These are phyloP conservation scores for Suillus subalutaceus DNA, from an alignment of 768 basidiomycete species.

Conservation along the genomic window DNA sequence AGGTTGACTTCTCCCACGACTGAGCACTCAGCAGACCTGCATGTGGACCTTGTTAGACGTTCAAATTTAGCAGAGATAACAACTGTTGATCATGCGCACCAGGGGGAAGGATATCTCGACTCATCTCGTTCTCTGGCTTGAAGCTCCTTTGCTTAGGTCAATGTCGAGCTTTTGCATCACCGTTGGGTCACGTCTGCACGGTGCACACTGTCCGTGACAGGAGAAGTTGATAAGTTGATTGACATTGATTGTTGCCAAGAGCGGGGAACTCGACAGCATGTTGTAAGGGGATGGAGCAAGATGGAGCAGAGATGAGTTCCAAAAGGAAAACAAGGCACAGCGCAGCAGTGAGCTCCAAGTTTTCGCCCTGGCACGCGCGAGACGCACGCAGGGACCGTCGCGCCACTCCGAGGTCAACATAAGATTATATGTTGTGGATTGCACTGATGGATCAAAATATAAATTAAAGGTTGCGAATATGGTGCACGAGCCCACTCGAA, in stretches of 20 bases:
- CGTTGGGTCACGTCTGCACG: background rate
- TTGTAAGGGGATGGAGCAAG: background rate
- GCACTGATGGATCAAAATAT: no score
- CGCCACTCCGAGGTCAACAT: no score
- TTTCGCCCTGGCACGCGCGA: background rate
- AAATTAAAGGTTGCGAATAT: no score
- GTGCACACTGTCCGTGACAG: background rate
- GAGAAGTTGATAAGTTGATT: background rate
- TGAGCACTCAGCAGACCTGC: conserved; percentile 1
- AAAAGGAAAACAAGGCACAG: background rate
- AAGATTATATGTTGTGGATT: no score
- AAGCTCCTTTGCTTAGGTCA: background rate
- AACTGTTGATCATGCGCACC: background rate
- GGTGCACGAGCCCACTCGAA: no score
- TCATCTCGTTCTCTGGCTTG: background rate
- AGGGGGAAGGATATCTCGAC: background rate
- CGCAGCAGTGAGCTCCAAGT: no score
- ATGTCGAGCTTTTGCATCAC: background rate
- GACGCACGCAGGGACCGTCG: no score
- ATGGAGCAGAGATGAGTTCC: background rate
- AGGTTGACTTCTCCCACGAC: conserved; percentile 7
- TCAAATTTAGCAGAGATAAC: conserved; percentile 6
- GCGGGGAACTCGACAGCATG: background rate
- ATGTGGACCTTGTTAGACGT: background rate
- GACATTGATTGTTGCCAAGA: background rate